These are phyloP conservation scores for Canariomyces notabilis DNA, from an alignment of 2,329 filamentous ascomycete genomes.

Conservation along the genomic window DNA sequence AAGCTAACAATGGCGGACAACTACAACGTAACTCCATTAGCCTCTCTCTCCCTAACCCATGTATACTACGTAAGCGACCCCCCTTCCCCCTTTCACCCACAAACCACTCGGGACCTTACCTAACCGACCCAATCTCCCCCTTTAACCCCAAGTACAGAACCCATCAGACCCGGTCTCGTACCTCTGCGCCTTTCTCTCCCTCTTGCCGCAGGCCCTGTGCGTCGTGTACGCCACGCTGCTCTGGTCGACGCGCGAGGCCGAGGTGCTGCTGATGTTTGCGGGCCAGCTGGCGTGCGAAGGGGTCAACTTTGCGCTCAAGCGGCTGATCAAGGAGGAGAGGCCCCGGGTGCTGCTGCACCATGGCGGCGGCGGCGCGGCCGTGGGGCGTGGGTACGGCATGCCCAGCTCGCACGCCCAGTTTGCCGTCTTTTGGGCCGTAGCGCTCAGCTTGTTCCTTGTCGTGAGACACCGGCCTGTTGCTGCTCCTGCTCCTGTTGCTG, in stretches of 20 bases:
- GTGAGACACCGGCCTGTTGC: constrained; percentile 63
- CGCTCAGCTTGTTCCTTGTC: constrained; percentile 77
- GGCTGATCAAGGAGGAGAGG: constrained; percentile 86
- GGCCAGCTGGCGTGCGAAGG: constrained; percentile 91
- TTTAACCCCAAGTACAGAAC: constrained; percentile 53
- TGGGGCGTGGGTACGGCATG: constrained; percentile 91
- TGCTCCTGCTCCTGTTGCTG: no score
- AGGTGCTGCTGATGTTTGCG: constrained; percentile 82
- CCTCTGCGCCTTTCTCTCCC: constrained; percentile 86
- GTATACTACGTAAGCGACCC: constrained; percentile 77
- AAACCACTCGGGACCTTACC: constrained; percentile 4
- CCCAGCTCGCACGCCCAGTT: constrained; percentile 93
- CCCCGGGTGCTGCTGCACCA: constrained; percentile 47
- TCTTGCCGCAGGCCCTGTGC: constrained; percentile 86
- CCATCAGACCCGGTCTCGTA: constrained; percentile 80
- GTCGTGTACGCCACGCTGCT: constrained; percentile 86
- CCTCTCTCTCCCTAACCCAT: constrained; percentile 89
- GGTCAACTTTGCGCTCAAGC: constrained; percentile 83
- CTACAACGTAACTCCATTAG: constrained; percentile 54
- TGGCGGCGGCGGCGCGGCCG: constrained; percentile 46
- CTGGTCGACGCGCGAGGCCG: constrained; percentile 85
- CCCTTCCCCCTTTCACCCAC: constrained; percentile 1
- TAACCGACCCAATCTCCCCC: background rate
- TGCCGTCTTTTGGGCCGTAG: constrained; percentile 83
- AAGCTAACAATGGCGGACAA: constrained; percentile 37